These are phyloP conservation scores for Melaleuca quinquenervia DNA, from an alignment of 345 rosid species.

Conservation along the genomic window DNA sequence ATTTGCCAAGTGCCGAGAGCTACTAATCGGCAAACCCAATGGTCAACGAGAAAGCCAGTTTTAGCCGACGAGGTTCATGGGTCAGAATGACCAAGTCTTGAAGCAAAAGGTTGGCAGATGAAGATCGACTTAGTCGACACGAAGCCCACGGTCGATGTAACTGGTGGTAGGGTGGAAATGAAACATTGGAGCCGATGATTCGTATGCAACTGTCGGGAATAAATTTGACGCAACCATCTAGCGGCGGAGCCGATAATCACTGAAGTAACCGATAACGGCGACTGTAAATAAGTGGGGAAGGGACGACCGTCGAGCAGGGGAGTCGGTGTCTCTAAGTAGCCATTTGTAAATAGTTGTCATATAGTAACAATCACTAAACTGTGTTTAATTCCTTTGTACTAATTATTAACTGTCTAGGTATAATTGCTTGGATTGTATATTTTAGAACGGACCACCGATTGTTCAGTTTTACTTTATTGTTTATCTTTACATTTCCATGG, in stretches of 20 bases:
- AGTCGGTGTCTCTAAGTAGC: neutral
- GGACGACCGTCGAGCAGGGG: neutral
- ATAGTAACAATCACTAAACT: neutral
- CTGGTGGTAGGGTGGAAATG: neutral
- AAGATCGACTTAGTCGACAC: neutral
- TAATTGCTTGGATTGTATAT: too few species aligned
- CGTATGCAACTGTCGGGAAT: neutral
- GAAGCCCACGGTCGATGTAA: neutral
- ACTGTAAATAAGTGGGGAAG: neutral
- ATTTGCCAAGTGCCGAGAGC: too few species aligned
- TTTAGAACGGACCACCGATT: too few species aligned
- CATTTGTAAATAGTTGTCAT: neutral
- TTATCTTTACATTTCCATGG: too few species aligned
- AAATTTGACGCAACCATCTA: neutral
- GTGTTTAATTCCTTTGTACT: neutral
- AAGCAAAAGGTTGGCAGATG: too few species aligned
- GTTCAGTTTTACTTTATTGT: too few species aligned
- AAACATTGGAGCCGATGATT: neutral
- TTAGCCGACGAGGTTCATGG: too few species aligned
- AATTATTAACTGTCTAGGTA: neutral
- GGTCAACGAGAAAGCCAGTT: too few species aligned
- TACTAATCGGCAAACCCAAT: too few species aligned
- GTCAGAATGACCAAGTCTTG: too few species aligned
- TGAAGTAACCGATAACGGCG: neutral
- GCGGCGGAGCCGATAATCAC: neutral